These are phyloP conservation scores for Cubamyces lactineus DNA, from an alignment of 768 basidiomycete species.

Conservation along the genomic window DNA sequence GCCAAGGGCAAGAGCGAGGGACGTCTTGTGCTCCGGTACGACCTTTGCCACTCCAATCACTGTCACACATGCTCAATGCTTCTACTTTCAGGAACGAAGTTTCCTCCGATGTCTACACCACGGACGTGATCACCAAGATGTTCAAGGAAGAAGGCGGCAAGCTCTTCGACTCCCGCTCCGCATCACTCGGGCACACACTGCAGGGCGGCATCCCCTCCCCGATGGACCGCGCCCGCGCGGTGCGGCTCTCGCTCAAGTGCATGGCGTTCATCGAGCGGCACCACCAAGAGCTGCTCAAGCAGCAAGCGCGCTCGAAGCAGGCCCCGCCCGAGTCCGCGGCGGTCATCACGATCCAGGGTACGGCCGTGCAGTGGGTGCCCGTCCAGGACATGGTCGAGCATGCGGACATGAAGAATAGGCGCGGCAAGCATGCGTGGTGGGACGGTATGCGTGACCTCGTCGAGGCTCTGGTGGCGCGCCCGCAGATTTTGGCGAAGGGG, in stretches of 20 bases:
- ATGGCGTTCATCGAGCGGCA: conserved; percentile 93
- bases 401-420: conserved; percentile 89
- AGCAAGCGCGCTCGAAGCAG: conserved; percentile 55
- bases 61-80: not conserved
- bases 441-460: conserved; percentile 63
- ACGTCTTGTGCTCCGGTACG: conserved; percentile 87
- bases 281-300: conserved; percentile 56
- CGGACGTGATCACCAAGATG: conserved; percentile 91
- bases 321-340: conserved; percentile 73
- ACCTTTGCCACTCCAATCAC: not conserved
- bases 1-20: conserved; percentile 90
- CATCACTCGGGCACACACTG: conserved; percentile 95
- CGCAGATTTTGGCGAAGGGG: conserved; percentile 47
- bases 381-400: conserved; percentile 83
- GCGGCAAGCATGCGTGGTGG: conserved; percentile 87
- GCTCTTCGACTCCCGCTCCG: conserved; percentile 92
- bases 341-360: conserved; percentile 90
- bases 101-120: conserved; percentile 87
- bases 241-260: conserved; percentile 87
- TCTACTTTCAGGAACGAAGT: conserved; percentile 69
- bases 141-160: conserved; percentile 91
- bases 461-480: conserved; percentile 72
- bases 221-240: conserved; percentile 88
- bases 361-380: conserved; percentile 78
- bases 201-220: conserved; percentile 97